Conservation (phyloP, 2,329 filamentous ascomycete genomes). For the Diaporthe longicolla region DNA sequence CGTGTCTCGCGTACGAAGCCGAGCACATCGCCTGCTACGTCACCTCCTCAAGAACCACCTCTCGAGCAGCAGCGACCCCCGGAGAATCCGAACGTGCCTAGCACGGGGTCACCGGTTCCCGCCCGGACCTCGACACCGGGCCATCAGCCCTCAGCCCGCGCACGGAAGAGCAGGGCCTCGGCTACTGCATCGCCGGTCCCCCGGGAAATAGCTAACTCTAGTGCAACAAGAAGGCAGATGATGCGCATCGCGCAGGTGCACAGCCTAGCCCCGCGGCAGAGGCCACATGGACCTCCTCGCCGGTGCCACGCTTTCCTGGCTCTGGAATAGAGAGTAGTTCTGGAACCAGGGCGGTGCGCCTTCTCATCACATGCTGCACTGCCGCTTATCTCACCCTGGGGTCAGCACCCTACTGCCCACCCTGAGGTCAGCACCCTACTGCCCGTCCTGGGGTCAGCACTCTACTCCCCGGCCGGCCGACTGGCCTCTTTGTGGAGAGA, state of each 20-base stretch:
- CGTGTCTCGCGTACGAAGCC: neutral
- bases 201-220: neutral
- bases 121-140: neutral
- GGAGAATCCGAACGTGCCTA: neutral
- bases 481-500: neutral
- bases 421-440: neutral
- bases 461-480: neutral
- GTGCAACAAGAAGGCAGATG: neutral
- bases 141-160: conserved; percentile 7
- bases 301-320: neutral
- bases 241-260: no score
- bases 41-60: neutral
- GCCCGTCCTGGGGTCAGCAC: neutral
- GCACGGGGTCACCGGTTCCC: neutral
- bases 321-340: neutral
- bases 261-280: neutral
- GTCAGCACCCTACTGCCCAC: neutral
- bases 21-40: no score
- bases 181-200: neutral
- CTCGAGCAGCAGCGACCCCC: no score
- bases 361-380: neutral
- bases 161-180: neutral
- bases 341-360: conserved; percentile 1
- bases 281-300: conserved; percentile 2
- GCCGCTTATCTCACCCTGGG: neutral